phyloP scores from a whole-genome alignment of 768 basidiomycete species.

The Boletus pseudopeckii region DNA sequence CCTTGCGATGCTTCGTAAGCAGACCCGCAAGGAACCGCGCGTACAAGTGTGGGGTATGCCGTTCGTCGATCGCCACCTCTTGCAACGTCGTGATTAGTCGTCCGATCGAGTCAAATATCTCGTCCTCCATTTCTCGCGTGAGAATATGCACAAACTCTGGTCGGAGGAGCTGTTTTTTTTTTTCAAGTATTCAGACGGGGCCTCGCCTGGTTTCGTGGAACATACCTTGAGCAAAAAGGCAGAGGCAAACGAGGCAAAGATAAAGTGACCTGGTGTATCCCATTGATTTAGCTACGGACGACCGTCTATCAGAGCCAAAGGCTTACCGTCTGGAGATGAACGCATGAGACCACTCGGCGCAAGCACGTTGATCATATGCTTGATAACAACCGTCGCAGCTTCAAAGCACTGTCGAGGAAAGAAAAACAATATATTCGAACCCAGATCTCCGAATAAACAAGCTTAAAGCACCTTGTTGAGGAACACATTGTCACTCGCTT shows the following conservation, averaged over 20 bases:
- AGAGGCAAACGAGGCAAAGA: constrained; percentile 78
- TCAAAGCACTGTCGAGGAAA: constrained; percentile 49
- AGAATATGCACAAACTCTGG: constrained; percentile 70
- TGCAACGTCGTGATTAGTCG: constrained; percentile 69
- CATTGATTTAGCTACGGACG: not conserved
- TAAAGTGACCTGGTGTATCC: constrained; percentile 54
- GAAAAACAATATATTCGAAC: not conserved
- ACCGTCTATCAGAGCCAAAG: not conserved
- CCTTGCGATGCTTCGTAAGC: constrained; percentile 64
- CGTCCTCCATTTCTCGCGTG: constrained; percentile 54
- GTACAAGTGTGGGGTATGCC: constrained; percentile 77
- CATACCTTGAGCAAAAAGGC: constrained; percentile 78
- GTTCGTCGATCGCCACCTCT: constrained; percentile 76
- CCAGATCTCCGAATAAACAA: not conserved
- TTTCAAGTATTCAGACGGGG: not conserved
- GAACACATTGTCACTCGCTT: constrained; percentile 59
- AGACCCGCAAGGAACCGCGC: constrained; percentile 77
- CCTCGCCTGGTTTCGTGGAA: not conserved
- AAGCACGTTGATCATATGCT: constrained; percentile 59
- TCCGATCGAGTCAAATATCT: constrained; percentile 70
- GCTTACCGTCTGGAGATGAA: constrained; percentile 70
- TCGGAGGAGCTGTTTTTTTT: constrained; percentile 54
- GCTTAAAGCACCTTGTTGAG: constrained; percentile 54
- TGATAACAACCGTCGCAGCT: constrained; percentile 64
- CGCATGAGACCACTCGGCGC: constrained; percentile 75